Conservation (phyloP, 768 basidiomycete genomes). For the Trametes villosa region DNA sequence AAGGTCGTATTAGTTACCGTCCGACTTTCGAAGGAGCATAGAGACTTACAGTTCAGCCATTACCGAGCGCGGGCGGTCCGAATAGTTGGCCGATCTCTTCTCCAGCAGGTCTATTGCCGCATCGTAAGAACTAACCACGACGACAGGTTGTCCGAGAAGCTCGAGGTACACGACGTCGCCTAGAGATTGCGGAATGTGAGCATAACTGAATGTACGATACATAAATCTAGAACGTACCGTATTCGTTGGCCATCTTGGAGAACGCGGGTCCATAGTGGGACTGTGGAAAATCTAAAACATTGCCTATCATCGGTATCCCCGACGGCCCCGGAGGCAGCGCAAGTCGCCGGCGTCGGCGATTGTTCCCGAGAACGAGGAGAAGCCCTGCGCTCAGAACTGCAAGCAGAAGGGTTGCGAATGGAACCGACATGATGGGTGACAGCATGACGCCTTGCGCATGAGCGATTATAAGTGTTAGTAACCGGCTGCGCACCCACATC, state of each 20-base stretch:
- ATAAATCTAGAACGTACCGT: slow-evolving; percentile 11
- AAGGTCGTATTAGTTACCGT: slow-evolving; percentile 49
- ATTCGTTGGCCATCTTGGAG: slow-evolving; percentile 4
- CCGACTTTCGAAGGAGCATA: not conserved
- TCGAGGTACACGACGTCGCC: slow-evolving; percentile 69
- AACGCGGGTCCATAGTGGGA: slow-evolving; percentile 15
- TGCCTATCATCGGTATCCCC: slow-evolving; percentile 27
- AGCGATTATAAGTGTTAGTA: too few species aligned
- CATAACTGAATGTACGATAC: too few species aligned
- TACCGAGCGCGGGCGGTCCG: slow-evolving; percentile 69
- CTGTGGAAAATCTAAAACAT: slow-evolving; percentile 24
- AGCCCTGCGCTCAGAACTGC: not conserved
- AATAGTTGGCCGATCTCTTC: slow-evolving; percentile 70
- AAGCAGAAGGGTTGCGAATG: not conserved
- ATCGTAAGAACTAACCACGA: slow-evolving; percentile 66
- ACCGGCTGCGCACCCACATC: too few species aligned
- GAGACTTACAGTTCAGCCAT: slow-evolving; percentile 69
- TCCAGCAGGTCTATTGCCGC: slow-evolving; percentile 69
- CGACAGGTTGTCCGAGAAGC: slow-evolving; percentile 64
- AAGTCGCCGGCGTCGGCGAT: not conserved
- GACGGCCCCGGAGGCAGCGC: slow-evolving; percentile 30
- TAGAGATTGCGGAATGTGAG: slow-evolving; percentile 25
- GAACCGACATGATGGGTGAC: not conserved
- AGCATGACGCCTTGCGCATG: too few species aligned
- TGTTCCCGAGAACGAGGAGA: not conserved